These are phyloP conservation scores for Pyrenula aspistea DNA, from an alignment of 495 filamentous ascomycete genomes.

Conservation along the genomic window DNA sequence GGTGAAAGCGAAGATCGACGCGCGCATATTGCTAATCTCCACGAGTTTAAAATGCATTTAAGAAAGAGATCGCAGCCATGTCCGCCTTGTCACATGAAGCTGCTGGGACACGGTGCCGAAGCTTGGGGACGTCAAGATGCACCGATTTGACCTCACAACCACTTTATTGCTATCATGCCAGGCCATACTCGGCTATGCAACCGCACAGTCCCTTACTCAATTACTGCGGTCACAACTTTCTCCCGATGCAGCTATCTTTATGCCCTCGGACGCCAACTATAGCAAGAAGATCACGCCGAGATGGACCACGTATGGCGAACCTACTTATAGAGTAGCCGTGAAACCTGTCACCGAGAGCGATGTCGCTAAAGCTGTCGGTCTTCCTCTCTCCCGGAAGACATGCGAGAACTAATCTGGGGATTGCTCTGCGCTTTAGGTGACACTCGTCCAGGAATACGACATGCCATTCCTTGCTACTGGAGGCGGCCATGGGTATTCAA, in stretches of 20 bases:
- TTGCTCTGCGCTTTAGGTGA: slow-evolving; percentile 7
- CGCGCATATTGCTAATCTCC: no score
- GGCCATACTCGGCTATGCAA: no score
- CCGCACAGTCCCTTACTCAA: no score
- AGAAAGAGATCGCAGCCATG: no score
- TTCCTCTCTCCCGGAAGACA: not conserved
- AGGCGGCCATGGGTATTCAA: slow-evolving; percentile 16
- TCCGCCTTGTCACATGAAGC: no score
- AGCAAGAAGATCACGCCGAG: slow-evolving; percentile 3
- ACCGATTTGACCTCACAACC: no score
- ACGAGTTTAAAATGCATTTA: no score
- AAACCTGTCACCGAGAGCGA: slow-evolving; percentile 16
- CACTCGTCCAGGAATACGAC: slow-evolving; percentile 8
- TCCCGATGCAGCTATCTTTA: not conserved
- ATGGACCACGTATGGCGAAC: slow-evolving; percentile 11
- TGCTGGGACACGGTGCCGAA: no score
- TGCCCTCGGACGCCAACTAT: not conserved
- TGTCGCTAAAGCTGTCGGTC: slow-evolving; percentile 14
- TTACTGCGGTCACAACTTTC: slow-evolving; percentile 3
- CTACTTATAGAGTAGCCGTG: slow-evolving; percentile 15
- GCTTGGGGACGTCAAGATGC: no score
- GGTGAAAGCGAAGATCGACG: no score
- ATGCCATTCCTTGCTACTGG: slow-evolving; percentile 24
- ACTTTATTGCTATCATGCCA: no score
- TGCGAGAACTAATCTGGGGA: not conserved